Percentiles rank a stretch among this genome's conserved stretches.
Conservation (phyloP, 139 green algal species). For the Chlamydomonas sp. region DNA sequence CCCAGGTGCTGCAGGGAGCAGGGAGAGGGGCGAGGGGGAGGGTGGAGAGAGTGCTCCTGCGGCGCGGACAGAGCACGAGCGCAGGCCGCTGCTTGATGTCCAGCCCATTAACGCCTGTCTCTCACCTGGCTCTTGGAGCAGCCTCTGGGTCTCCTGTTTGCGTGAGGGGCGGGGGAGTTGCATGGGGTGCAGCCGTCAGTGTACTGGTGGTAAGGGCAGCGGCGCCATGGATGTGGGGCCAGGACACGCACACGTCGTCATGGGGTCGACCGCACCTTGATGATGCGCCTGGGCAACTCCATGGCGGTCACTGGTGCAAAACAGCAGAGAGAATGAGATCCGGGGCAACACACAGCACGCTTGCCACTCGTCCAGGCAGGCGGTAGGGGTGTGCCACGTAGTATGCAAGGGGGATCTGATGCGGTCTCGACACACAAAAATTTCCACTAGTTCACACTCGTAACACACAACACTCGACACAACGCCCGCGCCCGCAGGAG, state of each 20-base stretch:
- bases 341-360: too few species aligned
- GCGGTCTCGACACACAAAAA: too few species aligned
- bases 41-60: background rate
- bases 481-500: too few species aligned
- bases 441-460: too few species aligned
- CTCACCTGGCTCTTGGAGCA: conserved; percentile 90
- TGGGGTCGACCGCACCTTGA: conserved; percentile 28
- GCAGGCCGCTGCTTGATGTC: background rate
- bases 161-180: background rate
- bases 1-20: conserved; percentile 65
- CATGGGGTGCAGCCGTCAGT: background rate
- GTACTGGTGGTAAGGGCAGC: background rate
- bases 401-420: too few species aligned
- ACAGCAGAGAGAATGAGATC: too few species aligned
- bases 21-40: background rate
- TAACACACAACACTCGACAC: too few species aligned
- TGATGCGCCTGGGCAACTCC: conserved; percentile 22
- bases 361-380: too few species aligned
- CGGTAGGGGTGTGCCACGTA: too few species aligned
- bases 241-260: background rate
- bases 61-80: background rate
- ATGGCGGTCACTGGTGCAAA: too few species aligned
- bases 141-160: conserved; percentile 85
- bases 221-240: conserved; percentile 1
- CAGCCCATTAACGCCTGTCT: background rate